Evolutionary conservation across 2,329 filamentous ascomycete species (phyloP).

Genomic region (Fusarium sp.): DNA sequence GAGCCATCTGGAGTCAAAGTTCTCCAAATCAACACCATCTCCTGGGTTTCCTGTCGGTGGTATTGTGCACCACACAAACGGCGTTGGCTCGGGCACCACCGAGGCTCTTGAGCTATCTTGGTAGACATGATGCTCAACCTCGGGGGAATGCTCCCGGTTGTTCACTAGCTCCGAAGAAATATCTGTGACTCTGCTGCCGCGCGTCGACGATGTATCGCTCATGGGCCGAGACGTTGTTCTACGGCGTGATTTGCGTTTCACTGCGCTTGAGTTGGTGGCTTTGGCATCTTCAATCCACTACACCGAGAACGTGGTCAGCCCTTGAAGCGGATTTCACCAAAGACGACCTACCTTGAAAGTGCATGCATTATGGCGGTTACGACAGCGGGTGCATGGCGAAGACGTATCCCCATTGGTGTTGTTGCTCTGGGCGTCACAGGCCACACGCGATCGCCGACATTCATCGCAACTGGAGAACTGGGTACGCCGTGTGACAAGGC

Average conservation of each 20-base stretch:
- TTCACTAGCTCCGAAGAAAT: not conserved
- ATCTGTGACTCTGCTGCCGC: not conserved
- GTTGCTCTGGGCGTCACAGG: constrained; percentile 48
- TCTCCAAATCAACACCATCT: constrained; percentile 1
- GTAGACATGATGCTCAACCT: not conserved
- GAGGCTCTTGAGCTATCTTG: constrained; percentile 1
- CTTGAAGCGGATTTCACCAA: too few relatives aligned
- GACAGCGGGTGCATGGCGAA: constrained; percentile 76
- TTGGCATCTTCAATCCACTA: constrained; percentile 50
- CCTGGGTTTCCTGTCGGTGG: not conserved
- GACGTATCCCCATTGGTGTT: constrained; percentile 73
- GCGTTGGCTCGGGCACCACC: constrained; percentile 5
- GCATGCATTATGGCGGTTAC: constrained; percentile 46
- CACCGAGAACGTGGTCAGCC: not conserved
- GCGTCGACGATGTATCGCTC: constrained; percentile 33
- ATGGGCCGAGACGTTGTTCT: constrained; percentile 18
- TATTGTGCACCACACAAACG: not conserved
- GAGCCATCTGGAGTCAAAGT: constrained; percentile 45
- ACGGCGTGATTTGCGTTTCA: constrained; percentile 37
- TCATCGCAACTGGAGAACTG: constrained; percentile 56
- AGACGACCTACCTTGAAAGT: constrained; percentile 50
- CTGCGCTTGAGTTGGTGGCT: constrained; percentile 1
- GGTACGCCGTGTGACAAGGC: constrained; percentile 49
- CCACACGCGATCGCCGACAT: constrained; percentile 52
- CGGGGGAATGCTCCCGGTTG: not conserved